Evolutionary conservation across 495 filamentous ascomycete species (phyloP).

Genomic region (Pseudevernia furfuracea): DNA sequence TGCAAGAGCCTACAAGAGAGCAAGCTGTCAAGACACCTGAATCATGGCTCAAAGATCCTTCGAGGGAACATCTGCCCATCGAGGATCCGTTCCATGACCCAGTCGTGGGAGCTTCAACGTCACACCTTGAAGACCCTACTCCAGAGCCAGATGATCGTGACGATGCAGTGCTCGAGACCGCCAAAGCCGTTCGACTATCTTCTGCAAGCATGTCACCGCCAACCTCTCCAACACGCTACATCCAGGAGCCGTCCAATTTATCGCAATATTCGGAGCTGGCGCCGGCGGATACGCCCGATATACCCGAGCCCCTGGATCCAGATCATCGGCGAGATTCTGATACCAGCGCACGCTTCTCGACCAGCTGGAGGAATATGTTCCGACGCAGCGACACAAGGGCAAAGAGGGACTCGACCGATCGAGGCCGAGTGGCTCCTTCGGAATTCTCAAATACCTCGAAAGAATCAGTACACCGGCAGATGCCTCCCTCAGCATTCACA

Average conservation of each 20-base stretch:
- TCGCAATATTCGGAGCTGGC: conserved; percentile 48
- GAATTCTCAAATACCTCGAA: conserved; percentile 79
- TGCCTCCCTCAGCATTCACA: conserved; percentile 39
- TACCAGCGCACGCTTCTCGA: conserved; percentile 36
- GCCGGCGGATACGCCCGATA: conserved; percentile 39
- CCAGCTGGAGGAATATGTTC: conserved; percentile 63
- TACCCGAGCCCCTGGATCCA: conserved; percentile 36
- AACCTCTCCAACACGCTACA: conserved; percentile 46
- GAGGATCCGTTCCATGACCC: conserved; percentile 26
- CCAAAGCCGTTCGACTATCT: conserved; percentile 43
- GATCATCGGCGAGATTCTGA: conserved; percentile 43
- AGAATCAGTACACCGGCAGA: conserved; percentile 57
- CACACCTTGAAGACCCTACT: conserved; percentile 29
- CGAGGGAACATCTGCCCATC: conserved; percentile 19
- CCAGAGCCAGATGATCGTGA: conserved; percentile 31
- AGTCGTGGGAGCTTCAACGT: conserved; percentile 24
- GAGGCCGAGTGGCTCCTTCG: conserved; percentile 42
- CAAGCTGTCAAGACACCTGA: conserved; percentile 26
- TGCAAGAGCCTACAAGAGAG: conserved; percentile 17
- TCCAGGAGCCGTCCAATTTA: conserved; percentile 43
- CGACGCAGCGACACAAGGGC: conserved; percentile 52
- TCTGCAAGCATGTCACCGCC: conserved; percentile 50
- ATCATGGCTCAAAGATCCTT: conserved; percentile 25
- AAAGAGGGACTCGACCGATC: conserved; percentile 52
- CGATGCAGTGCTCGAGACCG: conserved; percentile 39